A percentile compares a stretch with the other conserved stretches of the same genome.
These are phyloP conservation scores for Zea luxurians DNA, from an alignment of 176 grass and related monocot genomes.

Conservation along the genomic window DNA sequence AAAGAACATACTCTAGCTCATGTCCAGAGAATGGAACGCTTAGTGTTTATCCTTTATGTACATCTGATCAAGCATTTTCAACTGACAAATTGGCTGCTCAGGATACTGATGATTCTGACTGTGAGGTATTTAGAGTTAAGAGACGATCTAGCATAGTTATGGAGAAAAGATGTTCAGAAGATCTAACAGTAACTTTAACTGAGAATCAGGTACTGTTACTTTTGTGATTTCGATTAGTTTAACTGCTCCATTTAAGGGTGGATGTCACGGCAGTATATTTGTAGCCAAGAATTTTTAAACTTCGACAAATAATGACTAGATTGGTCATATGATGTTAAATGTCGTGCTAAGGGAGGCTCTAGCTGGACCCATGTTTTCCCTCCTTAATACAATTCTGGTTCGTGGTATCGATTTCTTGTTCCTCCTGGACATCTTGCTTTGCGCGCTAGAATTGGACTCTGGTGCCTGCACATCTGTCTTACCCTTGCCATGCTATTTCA, in stretches of 20 bases:
- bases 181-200: slow-evolving; percentile 44
- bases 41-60: slow-evolving; percentile 31
- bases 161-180: slow-evolving; percentile 41
- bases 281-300: not conserved
- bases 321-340: not conserved
- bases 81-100: slow-evolving; percentile 23
- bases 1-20: slow-evolving; percentile 41
- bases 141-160: slow-evolving; percentile 57
- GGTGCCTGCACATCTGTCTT: not conserved
- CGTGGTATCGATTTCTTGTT: not conserved
- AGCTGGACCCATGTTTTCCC: no score
- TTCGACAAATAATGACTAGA: slow-evolving; percentile 18
- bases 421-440: not conserved
- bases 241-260: slow-evolving; percentile 11
- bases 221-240: not conserved
- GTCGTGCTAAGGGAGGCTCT: not conserved
- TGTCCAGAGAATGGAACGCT: slow-evolving; percentile 34
- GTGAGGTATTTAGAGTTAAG: slow-evolving; percentile 83
- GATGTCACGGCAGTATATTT: slow-evolving; percentile 5
- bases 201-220: slow-evolving; percentile 61
- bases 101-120: slow-evolving; percentile 89
- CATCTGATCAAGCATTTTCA: slow-evolving; percentile 25
- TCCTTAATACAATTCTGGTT: no score
- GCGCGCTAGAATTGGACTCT: not conserved
- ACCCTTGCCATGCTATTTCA: no score